Evolutionary conservation across 768 basidiomycete genomes (phyloP).

Genomic region (Pleurotus ostreatus): DNA sequence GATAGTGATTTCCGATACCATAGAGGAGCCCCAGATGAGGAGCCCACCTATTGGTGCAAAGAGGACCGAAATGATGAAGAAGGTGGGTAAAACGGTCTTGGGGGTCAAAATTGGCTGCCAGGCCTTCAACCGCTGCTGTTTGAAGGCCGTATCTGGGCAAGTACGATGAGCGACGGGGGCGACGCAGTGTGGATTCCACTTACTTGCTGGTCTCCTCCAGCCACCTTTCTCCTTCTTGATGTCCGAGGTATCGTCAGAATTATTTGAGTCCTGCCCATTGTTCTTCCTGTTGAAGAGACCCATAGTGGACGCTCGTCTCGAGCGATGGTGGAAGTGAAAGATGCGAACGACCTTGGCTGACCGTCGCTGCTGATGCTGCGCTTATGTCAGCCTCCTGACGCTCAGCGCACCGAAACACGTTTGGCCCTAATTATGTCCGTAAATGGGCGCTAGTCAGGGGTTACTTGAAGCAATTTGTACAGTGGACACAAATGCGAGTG

Average conservation of each 20-base stretch:
- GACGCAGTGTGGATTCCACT: conserved; percentile 8
- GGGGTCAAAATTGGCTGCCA: conserved; percentile 99
- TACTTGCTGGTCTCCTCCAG: conserved; percentile 84
- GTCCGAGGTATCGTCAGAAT: conserved; percentile 35
- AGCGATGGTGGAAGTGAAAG: conserved; percentile 11
- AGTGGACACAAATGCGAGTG: no score
- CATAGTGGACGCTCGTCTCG: conserved; percentile 29
- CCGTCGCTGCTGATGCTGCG: not conserved
- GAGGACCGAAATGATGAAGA: conserved; percentile 91
- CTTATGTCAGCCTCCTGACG: conserved; percentile 7
- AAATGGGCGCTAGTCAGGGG: no score
- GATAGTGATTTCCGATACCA: conserved; percentile 87
- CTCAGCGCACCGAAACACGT: not conserved
- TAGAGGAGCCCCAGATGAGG: conserved; percentile 74
- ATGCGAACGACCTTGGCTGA: not conserved
- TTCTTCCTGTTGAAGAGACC: conserved; percentile 58
- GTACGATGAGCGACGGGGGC: conserved; percentile 14
- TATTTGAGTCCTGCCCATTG: conserved; percentile 24
- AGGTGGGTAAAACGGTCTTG: conserved; percentile 93
- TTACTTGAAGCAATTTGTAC: no score
- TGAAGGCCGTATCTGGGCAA: conserved; percentile 89
- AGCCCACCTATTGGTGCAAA: conserved; percentile 97
- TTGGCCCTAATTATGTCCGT: not conserved
- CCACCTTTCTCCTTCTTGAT: conserved; percentile 80
- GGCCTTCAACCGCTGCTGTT: conserved; percentile 98